Base-by-base conservation (phyloP, 805 yeast species). In the Candida bentonensis region DNA sequence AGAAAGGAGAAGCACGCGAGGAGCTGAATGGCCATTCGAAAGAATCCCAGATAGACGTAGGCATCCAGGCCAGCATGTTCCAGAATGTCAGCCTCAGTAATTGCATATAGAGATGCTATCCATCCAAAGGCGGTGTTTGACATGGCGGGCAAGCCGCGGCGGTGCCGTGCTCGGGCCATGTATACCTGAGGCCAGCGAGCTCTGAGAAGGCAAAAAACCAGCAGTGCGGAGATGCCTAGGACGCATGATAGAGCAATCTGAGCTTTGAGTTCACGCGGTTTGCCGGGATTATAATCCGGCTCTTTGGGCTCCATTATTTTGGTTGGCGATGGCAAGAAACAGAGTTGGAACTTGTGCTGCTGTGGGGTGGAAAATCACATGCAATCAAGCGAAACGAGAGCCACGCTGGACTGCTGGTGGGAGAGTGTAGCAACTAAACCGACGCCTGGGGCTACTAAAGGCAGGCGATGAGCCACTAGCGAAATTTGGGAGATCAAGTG, bases 61-160 rank as follows among this genome's bases (percentile, higher is more conserved):
- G 96, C 96, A 64, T 89, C 98, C 39, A 89, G 63, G 0, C 98
- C 98, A 2, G 96, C 95, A 55, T 79, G 81, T 48, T 86, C 89
- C 42, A 89, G 68, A 2, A 92, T 73, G 46, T 86, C 87, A 15
- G 73, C 69, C 52, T 89, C 97, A 22, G 71, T 67, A 17, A 88
- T 77, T 11, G 61, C 61, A 56, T 73, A 74, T 13, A 89, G 64
- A 0, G 77, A 73, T 0, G 78, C 73, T 5, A 88, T 68, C 96
- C 97, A 89, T 2, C 88, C 87, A 53, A 87, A 81, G 11, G 82
- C 58, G 2, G 84, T 69, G 30, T 65, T 51, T 3, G 83, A 78
- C 17, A 84, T 65, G 25, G 60, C 55, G 2, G 92, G 94, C 7
- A 82, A 68, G 23, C 69, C 71, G 25, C 63, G 68, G 44, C 69